Percentiles rank a stretch among this genome's conserved stretches.
Evolutionary conservation across 1,284 basidiomycete species (phyloP).

Genomic region (Mycena sp.): DNA sequence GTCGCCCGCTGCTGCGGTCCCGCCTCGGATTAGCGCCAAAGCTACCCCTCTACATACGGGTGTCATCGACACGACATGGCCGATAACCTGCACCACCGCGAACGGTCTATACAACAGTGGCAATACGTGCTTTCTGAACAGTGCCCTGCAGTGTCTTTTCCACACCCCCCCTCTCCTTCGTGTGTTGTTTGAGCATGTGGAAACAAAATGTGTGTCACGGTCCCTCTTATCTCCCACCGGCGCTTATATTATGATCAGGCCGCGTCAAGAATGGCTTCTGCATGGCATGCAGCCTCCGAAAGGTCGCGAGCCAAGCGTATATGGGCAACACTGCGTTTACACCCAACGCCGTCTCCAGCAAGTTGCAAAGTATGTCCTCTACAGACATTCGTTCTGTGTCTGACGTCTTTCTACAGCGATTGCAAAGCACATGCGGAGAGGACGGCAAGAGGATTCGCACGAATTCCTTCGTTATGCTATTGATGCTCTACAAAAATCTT

Average conservation of each 20-base stretch:
- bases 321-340: constrained; percentile 57
- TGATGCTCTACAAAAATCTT: constrained; percentile 90
- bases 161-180: constrained; percentile 93
- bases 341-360: constrained; percentile 70
- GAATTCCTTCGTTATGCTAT: constrained; percentile 97
- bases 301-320: constrained; percentile 63
- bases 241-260: constrained; percentile 52
- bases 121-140: constrained; percentile 98
- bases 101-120: constrained; percentile 90
- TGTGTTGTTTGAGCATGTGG: constrained; percentile 68
- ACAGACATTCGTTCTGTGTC: not conserved
- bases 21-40: constrained; percentile 32
- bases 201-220: constrained; percentile 57
- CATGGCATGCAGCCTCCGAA: constrained; percentile 77
- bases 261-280: constrained; percentile 69
- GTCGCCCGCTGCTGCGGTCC: constrained; percentile 12
- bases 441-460: constrained; percentile 98
- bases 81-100: constrained; percentile 51
- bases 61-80: constrained; percentile 69
- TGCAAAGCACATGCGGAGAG: constrained; percentile 89
- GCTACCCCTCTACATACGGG: constrained; percentile 54
- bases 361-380: constrained; percentile 70
- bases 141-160: constrained; percentile 91
- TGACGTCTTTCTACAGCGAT: constrained; percentile 66
- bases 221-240: not conserved